These are phyloP conservation scores for Carpinus viminea DNA, from an alignment of 306 rosid genomes.

Conservation along the genomic window DNA sequence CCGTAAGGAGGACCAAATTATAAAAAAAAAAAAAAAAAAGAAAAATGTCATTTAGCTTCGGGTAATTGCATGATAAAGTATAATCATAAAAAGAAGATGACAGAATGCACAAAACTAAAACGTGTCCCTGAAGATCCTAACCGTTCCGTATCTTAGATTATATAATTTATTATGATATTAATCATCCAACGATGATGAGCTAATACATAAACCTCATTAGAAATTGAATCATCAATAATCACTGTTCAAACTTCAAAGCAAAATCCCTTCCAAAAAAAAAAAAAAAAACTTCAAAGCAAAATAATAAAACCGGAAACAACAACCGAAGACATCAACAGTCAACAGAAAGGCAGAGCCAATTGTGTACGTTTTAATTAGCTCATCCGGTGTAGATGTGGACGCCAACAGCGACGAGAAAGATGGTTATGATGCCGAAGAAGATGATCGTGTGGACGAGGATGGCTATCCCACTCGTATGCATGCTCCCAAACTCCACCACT, in stretches of 20 bases:
- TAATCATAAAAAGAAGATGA: background rate
- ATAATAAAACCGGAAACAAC: background rate
- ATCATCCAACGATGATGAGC: background rate
- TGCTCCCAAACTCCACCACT: constrained; percentile 56
- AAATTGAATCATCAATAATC: background rate
- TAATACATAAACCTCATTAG: background rate
- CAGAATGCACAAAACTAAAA: background rate
- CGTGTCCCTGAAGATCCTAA: too few species aligned
- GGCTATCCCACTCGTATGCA: constrained; percentile 57
- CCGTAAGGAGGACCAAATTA: too few species aligned
- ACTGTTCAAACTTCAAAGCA: background rate
- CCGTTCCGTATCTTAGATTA: too few species aligned
- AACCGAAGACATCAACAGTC: background rate
- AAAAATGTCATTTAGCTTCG: background rate
- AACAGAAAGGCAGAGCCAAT: background rate
- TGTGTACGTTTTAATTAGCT: background rate
- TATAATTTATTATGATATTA: background rate
- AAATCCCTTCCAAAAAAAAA: too few species aligned
- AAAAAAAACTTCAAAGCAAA: background rate
- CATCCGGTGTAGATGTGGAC: constrained; percentile 63
- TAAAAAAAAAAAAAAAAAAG: too few species aligned
- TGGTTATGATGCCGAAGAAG: constrained; percentile 68
- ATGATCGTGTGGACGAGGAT: constrained; percentile 60
- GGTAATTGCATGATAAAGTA: background rate
- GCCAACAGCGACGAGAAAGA: constrained; percentile 62